These are phyloP conservation scores for Rhizopogon vesiculosus DNA, from an alignment of 768 basidiomycete species.

Conservation along the genomic window DNA sequence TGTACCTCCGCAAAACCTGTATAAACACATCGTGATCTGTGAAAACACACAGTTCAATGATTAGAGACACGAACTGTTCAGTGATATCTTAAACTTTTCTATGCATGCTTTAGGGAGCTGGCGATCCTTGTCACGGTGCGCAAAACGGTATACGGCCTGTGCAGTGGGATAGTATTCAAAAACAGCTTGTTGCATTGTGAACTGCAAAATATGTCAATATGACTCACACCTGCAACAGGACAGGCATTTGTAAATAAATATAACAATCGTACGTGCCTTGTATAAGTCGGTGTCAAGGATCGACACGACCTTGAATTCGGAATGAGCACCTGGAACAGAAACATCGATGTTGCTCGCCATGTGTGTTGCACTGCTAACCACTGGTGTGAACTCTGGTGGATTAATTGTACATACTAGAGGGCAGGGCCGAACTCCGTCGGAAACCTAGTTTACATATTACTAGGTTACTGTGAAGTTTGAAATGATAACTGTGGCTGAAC, in stretches of 20 bases:
- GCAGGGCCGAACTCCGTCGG: no score
- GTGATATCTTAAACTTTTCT: constrained; percentile 40
- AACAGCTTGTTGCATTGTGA: constrained; percentile 96
- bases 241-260: not conserved
- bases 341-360: not conserved
- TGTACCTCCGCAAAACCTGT: constrained; percentile 66
- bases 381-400: no score
- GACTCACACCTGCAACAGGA: not conserved
- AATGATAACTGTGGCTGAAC: no score
- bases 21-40: constrained; percentile 18
- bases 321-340: constrained; percentile 5
- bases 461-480: no score
- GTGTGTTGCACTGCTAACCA: no score
- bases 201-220: constrained; percentile 33
- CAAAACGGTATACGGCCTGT: constrained; percentile 73
- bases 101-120: constrained; percentile 47
- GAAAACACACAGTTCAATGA: constrained; percentile 26
- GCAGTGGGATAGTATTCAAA: constrained; percentile 69
- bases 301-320: constrained; percentile 31
- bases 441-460: no score
- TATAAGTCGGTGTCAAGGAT: constrained; percentile 93
- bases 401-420: no score
- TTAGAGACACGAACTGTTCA: constrained; percentile 47
- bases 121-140: constrained; percentile 63
- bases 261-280: constrained; percentile 53